These are phyloP conservation scores for Zizania palustris DNA, from an alignment of 202 grass and related monocot species.

Conservation along the genomic window DNA sequence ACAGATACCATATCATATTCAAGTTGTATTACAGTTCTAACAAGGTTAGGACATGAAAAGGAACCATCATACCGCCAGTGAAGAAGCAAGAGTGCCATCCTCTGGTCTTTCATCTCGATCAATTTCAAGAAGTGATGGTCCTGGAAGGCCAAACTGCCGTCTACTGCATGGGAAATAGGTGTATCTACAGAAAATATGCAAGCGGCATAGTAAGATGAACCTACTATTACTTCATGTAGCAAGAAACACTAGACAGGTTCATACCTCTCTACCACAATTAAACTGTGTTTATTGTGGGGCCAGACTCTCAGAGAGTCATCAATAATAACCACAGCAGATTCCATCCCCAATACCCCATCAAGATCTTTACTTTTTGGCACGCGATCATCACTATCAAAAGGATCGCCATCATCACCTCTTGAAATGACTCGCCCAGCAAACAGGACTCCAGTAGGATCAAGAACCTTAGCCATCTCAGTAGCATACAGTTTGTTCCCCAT, in stretches of 20 bases:
- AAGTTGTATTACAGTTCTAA: constrained; percentile 24
- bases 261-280: constrained; percentile 97
- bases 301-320: constrained; percentile 92
- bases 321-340: constrained; percentile 92
- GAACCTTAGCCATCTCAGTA: constrained; percentile 97
- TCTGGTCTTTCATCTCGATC: constrained; percentile 91
- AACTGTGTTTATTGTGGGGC: constrained; percentile 93
- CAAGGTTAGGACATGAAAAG: neutral
- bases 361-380: constrained; percentile 96
- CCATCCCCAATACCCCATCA: constrained; percentile 95
- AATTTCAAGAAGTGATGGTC: constrained; percentile 90
- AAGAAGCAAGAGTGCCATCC: constrained; percentile 89
- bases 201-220: neutral
- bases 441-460: constrained; percentile 76
- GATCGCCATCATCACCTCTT: constrained; percentile 73
- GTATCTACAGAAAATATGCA: constrained; percentile 61
- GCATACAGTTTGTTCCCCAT: constrained; percentile 99
- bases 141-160: constrained; percentile 86
- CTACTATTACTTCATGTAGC: neutral
- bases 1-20: constrained; percentile 17
- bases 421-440: constrained; percentile 93
- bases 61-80: constrained; percentile 58
- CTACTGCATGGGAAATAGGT: constrained; percentile 97
- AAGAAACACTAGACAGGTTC: constrained; percentile 18
- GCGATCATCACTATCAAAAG: constrained; percentile 73